Evolutionary conservation across 169 alveolate genomes (phyloP), one percentile per base, ranked within the genome.

Genomic region (Plasmodium berghei): DNA sequence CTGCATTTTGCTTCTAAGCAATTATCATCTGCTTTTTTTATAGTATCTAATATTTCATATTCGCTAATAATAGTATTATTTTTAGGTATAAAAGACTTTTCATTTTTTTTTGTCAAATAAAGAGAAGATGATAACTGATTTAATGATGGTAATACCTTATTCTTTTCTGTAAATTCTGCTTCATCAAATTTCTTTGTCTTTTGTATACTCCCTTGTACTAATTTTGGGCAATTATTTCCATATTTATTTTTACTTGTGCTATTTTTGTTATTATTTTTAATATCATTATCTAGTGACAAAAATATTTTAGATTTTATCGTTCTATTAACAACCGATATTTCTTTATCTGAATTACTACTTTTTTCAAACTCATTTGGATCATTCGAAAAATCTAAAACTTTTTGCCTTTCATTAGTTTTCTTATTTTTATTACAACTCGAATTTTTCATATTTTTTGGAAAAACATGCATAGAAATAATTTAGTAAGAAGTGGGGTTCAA

Each of bases 281-380:
- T 58, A 14, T 34, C 16, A 9, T 61, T 64, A 58, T 59, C 42
- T 0, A 80, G 42, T 3, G 49, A 58, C 14, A 80, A 42, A 56
- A 66, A 80, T 66, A 80, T 80, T 54, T 80, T 64, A 6, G 90
- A 80, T 40, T 80, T 80, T 26, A 80, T 64, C 34, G 9, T 66
- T 70, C 90, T 66, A 61, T 80, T 80, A 40, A 80, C 83, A 18
- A 80, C 90, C 40, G 64, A 26, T 54, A 80, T 80, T 12, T 80
- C 59, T 66, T 80, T 56, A 42, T 80, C 83, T 12, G 90, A 80
- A 59, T 80, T 83, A 18, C 67, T 72, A 34, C 90, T 80, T 59
- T 66, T 67, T 9, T 80, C 83, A 48, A 18, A 24, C 18, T 67
- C 90, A 14, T 56, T 70, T 14, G 6, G 52, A 5, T 72, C 86